phyloP scores from a whole-genome alignment of 352 stramenopile species.

The Phytophthora capsici region DNA sequence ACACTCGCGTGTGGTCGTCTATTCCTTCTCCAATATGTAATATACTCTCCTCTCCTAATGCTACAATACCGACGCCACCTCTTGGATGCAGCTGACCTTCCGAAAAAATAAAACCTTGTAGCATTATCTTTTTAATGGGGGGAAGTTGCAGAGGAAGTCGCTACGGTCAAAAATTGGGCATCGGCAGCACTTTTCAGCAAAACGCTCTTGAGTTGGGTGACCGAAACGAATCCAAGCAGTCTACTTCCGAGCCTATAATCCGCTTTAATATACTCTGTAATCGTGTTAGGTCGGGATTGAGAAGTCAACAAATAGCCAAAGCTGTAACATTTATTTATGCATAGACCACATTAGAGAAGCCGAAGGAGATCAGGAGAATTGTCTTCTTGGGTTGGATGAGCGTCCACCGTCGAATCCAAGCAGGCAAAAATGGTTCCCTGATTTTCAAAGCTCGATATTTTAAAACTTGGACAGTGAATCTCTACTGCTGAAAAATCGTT shows the following conservation, averaged over 20 bases:
- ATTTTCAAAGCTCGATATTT: slow-evolving; percentile 11
- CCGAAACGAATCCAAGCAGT: neutral
- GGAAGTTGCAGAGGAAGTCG: too few species aligned
- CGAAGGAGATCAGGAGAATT: slow-evolving; percentile 8
- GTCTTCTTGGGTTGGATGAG: slow-evolving; percentile 28
- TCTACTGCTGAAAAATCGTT: slow-evolving; percentile 9
- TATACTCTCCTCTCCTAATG: too few species aligned
- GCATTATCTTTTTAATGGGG: too few species aligned
- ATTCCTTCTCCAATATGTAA: too few species aligned
- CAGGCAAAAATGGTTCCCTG: neutral
- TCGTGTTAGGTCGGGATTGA: neutral
- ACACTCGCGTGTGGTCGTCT: too few species aligned
- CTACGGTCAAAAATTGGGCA: slow-evolving; percentile 13
- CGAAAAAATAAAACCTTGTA: too few species aligned
- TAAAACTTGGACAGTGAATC: slow-evolving; percentile 7
- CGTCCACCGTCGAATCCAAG: slow-evolving; percentile 19
- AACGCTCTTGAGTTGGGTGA: slow-evolving; percentile 27
- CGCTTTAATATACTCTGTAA: slow-evolving; percentile 5
- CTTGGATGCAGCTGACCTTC: too few species aligned
- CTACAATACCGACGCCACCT: too few species aligned
- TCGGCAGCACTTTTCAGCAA: slow-evolving; percentile 28
- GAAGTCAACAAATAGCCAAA: slow-evolving; percentile 9
- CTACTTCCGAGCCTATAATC: slow-evolving; percentile 23
- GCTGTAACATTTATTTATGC: slow-evolving; percentile 7
- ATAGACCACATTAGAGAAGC: slow-evolving; percentile 21